These are phyloP conservation scores for Pterocarpus santalinus DNA, from an alignment of 306 rosid species.

Conservation along the genomic window DNA sequence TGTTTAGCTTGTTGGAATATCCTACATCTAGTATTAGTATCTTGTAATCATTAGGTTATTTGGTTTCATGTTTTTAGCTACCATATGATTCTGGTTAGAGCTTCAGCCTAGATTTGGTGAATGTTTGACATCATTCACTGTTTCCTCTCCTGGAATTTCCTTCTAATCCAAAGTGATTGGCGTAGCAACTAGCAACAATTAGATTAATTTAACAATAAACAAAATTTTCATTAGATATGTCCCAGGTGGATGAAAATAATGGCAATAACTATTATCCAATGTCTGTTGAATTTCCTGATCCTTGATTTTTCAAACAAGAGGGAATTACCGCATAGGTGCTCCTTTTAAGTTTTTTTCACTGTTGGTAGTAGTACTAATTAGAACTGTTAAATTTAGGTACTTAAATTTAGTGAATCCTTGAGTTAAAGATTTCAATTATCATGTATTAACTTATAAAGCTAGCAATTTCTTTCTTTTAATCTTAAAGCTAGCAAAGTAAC, in stretches of 20 bases:
- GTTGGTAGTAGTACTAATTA: conserved; percentile 5
- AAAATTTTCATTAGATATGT: not conserved
- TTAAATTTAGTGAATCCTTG: not conserved
- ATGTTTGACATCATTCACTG: conserved; percentile 4
- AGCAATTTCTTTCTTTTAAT: no score
- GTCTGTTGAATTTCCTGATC: not conserved
- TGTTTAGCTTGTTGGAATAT: conserved; percentile 24
- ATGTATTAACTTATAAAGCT: no score
- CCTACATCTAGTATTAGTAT: conserved; percentile 27
- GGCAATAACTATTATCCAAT: not conserved
- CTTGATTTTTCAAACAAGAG: not conserved
- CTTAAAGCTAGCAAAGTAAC: no score
- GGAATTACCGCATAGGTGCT: not conserved
- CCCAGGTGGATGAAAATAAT: not conserved
- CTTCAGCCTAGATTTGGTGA: not conserved
- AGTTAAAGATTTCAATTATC: not conserved
- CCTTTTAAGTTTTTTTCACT: conserved; percentile 8
- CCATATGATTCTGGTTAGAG: not conserved
- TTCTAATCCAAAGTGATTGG: not conserved
- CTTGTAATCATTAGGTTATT: conserved; percentile 7
- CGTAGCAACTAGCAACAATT: not conserved
- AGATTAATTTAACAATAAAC: conserved; percentile 12
- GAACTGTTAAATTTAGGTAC: not conserved
- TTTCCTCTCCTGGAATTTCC: conserved; percentile 23
- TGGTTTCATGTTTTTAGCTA: not conserved